phyloP scores from a whole-genome alignment of 768 basidiomycete genomes.

The Russula brevipes region DNA sequence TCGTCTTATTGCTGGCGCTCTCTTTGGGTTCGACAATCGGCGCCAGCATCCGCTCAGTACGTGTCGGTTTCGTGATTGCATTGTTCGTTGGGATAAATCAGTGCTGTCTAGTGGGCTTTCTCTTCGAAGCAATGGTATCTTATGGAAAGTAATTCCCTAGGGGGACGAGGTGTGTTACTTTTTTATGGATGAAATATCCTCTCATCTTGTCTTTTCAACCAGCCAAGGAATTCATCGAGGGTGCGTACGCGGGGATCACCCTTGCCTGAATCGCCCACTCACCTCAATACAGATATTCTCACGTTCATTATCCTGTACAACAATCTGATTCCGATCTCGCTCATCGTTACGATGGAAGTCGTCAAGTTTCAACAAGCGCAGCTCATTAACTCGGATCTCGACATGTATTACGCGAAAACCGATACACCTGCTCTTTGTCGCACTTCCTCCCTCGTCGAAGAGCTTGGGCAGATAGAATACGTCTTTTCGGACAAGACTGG shows the following conservation, averaged over 20 bases:
- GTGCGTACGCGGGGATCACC: slow-evolving; percentile 34
- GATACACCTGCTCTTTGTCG: slow-evolving; percentile 96
- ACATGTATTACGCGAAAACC: slow-evolving; percentile 95
- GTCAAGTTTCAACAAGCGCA: slow-evolving; percentile 98
- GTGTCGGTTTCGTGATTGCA: slow-evolving; percentile 27
- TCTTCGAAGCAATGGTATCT: slow-evolving; percentile 90
- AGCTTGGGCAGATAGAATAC: slow-evolving; percentile 96
- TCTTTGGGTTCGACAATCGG: slow-evolving; percentile 92
- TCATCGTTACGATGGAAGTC: slow-evolving; percentile 99
- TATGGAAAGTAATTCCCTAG: slow-evolving; percentile 52
- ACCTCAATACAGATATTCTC: slow-evolving; percentile 64
- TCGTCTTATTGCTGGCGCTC: slow-evolving; percentile 78
- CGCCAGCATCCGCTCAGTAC: slow-evolving; percentile 74
- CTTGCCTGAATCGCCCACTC: neutral
- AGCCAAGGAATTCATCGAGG: slow-evolving; percentile 83
- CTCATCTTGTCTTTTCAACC: slow-evolving; percentile 4
- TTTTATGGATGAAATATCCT: neutral
- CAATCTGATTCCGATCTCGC: slow-evolving; percentile 97
- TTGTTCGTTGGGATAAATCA: neutral
- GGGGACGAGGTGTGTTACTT: slow-evolving; percentile 50
- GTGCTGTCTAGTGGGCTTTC: slow-evolving; percentile 66
- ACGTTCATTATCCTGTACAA: slow-evolving; percentile 99
- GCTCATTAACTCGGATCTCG: slow-evolving; percentile 94
- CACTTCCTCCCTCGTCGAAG: slow-evolving; percentile 97
- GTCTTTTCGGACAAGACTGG: slow-evolving; percentile 95